phyloP scores from a whole-genome alignment of 176 grass and related monocot genomes.

The Aegilops speltoides region DNA sequence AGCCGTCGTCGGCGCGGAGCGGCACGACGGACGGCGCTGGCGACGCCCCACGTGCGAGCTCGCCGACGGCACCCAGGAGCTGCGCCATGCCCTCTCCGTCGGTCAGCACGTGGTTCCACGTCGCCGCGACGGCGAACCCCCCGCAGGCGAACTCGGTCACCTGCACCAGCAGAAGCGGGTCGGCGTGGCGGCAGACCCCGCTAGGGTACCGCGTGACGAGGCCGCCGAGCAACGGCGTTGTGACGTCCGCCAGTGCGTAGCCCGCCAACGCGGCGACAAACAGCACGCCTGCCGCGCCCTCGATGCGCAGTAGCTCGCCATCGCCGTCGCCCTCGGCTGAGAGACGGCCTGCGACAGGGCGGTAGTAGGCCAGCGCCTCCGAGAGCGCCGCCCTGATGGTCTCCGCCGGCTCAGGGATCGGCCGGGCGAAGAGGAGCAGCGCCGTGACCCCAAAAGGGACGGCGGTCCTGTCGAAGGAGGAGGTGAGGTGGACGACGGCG shows the following conservation, averaged over 20 bases:
- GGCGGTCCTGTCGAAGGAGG: conserved; percentile 12
- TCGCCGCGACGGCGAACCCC: conserved; percentile 18
- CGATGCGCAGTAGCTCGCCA: too few relatives aligned
- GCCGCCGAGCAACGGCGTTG: not conserved
- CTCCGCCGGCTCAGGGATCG: not conserved
- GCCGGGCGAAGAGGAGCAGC: conserved; percentile 18
- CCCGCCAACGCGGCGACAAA: conserved; percentile 20
- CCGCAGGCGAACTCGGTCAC: conserved; percentile 43
- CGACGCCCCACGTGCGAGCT: conserved; percentile 11
- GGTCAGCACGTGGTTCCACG: conserved; percentile 19
- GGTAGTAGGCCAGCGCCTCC: conserved; percentile 34
- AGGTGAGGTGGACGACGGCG: conserved; percentile 4
- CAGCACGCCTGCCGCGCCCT: not conserved
- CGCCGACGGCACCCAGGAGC: conserved; percentile 27
- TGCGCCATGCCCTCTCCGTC: conserved; percentile 34
- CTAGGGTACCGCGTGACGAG: not conserved
- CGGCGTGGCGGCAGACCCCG: not conserved
- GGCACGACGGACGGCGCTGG: not conserved
- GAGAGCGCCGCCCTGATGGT: conserved; percentile 14
- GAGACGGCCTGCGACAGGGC: conserved; percentile 37
- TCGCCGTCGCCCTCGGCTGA: not conserved
- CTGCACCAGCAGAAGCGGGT: conserved; percentile 13
- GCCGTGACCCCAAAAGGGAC: not conserved
- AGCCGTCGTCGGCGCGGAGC: not conserved
- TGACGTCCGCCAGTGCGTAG: conserved; percentile 17